Evolutionary conservation across 176 grass and related monocot genomes (phyloP), one percentile per base, ranked within the genome.

Genomic region (Lolium perenne): DNA sequence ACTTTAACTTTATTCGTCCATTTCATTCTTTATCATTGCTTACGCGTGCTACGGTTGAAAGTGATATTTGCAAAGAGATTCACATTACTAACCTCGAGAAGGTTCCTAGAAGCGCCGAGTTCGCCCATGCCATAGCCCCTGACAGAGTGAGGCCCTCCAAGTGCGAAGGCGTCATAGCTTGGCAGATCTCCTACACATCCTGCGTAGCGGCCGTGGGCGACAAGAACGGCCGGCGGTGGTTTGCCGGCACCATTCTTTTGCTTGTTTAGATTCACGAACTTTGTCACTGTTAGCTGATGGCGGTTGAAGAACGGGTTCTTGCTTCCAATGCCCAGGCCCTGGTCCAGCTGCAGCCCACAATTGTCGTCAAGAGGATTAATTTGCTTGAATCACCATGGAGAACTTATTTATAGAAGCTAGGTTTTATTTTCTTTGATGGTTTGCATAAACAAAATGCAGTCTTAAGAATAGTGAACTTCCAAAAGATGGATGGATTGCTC

Each of bases 251-350:
- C 97, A 81, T 94, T 93, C 65, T 94, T 92, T 45, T 86, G 92
- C 35, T 92, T 89, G 70, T 96, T 99, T 69, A 99, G 84, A 50
- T 92, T 95, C 21, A 99, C 68, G 80, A 99, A 99, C 89, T 90
- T 95, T 35, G 90, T 99, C 38, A 88, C n/a, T 6, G 88, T 94
- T 79, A 99, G 90, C 56, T 99, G 97, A 69, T 99, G 94, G 43
- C 97, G 86, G 14, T 99, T 96, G 92, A 99, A 99, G 84, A 99
- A 86, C 0, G 97, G 97, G 48, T 91, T 96, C 76, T 92, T 96
- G 88, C 88, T 96, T 38, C 97, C 97, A 25, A 99, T 96, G 47
- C 97, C 97, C 71, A 96, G 85, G 50, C 97, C 97, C 91, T 99
- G 97, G 77, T 99, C 97, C 73, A 99, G 80, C 97, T 99, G 89